Evolutionary conservation across 805 yeast species (phyloP).

Genomic region (Ogataea pignaliae): DNA sequence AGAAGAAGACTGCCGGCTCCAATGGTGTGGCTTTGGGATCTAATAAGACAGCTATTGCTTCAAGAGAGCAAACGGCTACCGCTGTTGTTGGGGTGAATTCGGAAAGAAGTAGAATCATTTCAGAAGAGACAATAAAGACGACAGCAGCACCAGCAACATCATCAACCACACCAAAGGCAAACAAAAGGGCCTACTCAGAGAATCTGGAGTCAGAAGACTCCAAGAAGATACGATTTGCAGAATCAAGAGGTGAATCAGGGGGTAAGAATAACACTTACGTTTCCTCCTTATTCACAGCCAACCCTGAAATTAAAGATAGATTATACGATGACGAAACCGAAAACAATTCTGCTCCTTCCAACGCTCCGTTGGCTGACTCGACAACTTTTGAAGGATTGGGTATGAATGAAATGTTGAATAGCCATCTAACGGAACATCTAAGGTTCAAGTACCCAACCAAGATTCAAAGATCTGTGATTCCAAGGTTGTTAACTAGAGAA

Average conservation of each 20-base stretch:
- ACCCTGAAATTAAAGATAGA: constrained; percentile 46
- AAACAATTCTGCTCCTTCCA: constrained; percentile 52
- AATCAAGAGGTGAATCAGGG: constrained; percentile 47
- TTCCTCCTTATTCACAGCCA: constrained; percentile 79
- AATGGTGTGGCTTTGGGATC: constrained; percentile 10
- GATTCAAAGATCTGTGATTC: constrained; percentile 79
- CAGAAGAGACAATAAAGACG: not conserved
- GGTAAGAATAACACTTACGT: constrained; percentile 64
- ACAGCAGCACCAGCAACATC: constrained; percentile 5
- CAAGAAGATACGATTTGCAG: constrained; percentile 35
- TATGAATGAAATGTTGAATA: constrained; percentile 46
- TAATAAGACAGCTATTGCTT: not conserved
- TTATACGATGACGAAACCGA: constrained; percentile 32
- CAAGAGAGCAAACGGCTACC: not conserved
- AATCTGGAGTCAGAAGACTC: constrained; percentile 16
- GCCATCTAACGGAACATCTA: constrained; percentile 54
- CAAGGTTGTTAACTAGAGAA: constrained; percentile 44
- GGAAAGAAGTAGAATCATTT: constrained; percentile 1
- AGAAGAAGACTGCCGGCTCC: constrained; percentile 11
- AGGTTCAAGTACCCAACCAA: constrained; percentile 68
- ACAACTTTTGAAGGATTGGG: constrained; percentile 73
- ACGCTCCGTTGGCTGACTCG: constrained; percentile 76
- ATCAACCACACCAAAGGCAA: not conserved
- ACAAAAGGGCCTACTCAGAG: constrained; percentile 10
- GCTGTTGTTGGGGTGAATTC: constrained; percentile 1